Evolutionary conservation across 163 green algal species (phyloP), one percentile per base, ranked within the genome.

Genomic region (Scenedesmus sp.): DNA sequence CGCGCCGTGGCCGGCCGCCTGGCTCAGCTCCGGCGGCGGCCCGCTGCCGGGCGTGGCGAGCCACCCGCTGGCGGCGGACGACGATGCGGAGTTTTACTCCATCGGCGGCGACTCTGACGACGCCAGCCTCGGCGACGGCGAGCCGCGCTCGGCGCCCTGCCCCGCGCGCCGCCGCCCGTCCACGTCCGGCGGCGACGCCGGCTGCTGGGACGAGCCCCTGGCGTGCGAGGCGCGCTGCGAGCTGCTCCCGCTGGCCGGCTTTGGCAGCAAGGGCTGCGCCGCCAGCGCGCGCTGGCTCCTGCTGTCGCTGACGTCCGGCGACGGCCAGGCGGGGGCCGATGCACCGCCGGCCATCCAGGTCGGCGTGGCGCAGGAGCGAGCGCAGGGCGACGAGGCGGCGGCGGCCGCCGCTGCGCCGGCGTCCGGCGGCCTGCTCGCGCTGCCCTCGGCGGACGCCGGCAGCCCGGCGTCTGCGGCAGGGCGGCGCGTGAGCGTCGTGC

Each of bases 71-170:
- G n/a, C n/a, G n/a, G n/a, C n/a, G n/a, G n/a, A n/a, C n/a, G n/a
- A n/a, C n/a, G 69, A 77, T 42, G 69, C 44, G 13, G 69, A 77
- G 69, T 77, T 77, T 47, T 77, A 54, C 34, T 77, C 69, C 14
- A 57, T 77, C n/a, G 69, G 53, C 11, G 69, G 69, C 20, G 69
- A 77, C 10, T 62, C 39, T 20, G 67, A 76, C 50, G 67, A 76
- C 4, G 9, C 54, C 5, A 76, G 67, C 47, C 20, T n/a, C 13
- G 26, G 34, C 18, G 51, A 34, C 2, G 63, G 67, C 14, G 18
- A 51, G 22, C 54, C 65, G 54, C 26, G 66, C 36, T 39, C 69
- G 6, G 2, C 65, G 53, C 3, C 51, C 20, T 51, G 67, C 0
- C n/a, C n/a, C n/a, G n/a, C n/a, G n/a, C n/a, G n/a, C n/a, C n/a